Base-by-base conservation (phyloP, 768 basidiomycete genomes). In the Neoboletus subvelutipes region DNA sequence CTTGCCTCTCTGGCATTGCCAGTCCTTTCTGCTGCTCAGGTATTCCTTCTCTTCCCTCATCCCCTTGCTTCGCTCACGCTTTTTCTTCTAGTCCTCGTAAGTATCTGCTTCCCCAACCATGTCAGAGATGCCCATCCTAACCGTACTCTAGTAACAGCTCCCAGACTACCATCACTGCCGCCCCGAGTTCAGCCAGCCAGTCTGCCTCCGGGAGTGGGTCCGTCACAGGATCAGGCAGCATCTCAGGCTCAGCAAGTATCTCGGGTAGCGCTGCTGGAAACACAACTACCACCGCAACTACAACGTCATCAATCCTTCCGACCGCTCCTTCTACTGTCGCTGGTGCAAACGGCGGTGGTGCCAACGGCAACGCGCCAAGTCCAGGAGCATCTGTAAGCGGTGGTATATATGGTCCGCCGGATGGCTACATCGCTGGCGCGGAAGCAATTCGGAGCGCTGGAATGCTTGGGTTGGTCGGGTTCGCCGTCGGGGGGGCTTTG, bases 331-430 rank as follows among this genome's bases (percentile, higher is more conserved):
- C 83, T 24, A 67, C 73, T 52, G 71, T 86, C 31, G 69, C 78
- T 29, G 86, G 80, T 36, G 87, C 31, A 34, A 50, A 69, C 41
- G 71, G 86, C 12, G 85, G 77, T 33, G 75, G 80, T 15, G 54
- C 72, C 4, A 63, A 72, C 29, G 67, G 71, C 7, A 50, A 50
- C 0, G 88, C 88, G 3, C 88, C 88, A 11, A 70, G 74, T 45
- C 88, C 88, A 26, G 88, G 87, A 22, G 71, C 75, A 47, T 60
- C 74, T 20, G 78, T 71, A 42, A 18, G 64, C 2, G 67, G 65
- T 54, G 85, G 82, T 28, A 71, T 79, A 36, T 86, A 78, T 58
- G 88, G 88, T n/a, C 88, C 88, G 46, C 77, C 78, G 46, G 88
- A 91, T 64, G 70, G 76, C 51, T 90, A 84, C 72, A 84, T 83